Base-by-base conservation (phyloP, 2,329 filamentous ascomycete genomes). In the Eurotiales sp. region DNA sequence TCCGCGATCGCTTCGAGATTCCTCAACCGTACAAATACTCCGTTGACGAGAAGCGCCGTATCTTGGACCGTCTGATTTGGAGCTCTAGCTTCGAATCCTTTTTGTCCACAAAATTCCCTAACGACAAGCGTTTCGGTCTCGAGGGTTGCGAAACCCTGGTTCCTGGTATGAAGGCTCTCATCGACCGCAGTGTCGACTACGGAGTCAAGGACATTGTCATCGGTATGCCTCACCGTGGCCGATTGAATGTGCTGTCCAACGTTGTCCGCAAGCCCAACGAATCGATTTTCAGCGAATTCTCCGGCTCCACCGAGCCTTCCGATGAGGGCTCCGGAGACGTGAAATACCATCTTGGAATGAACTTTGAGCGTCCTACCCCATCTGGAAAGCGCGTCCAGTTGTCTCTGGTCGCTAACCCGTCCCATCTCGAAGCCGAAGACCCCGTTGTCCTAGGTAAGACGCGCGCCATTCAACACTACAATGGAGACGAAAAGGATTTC, bases 311-410 rank as follows among this genome's bases (percentile, higher is more conserved):
- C 19, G 90, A 89, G 67, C 88, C 89, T 50, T 87, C 88, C 61
- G 93, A 97, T 61, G 92, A 99, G 76, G 93, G 93, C 54, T 97
- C 93, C 53, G 93, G 93, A 64, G 93, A 99, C 71, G 93, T 99
- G 74, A 99, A 99, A 76, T 99, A 99, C 77, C 93, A 99, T 77
- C 79, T 99, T 65, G 93, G 93, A 68, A 99, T 99, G 93, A 99
- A 99, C 80, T 99, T 99, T 62, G 93, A 99, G 78, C 90, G 93
- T 57, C 93, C 93, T 50, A 99, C 93, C 8, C 93, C 93, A 53
- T 97, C 92, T 39, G 93, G 93, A 64, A 97, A 97, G 83, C 93
- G 93, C 58, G 93, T 99, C n/a, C 93, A 99, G 77, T 84, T 99
- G 50, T 99, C 93, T 56, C 84, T 99, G 46, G 93, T 99, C 55